These are phyloP conservation scores for Oxytropis ochrocephala DNA, from an alignment of 306 rosid species.

Conservation along the genomic window DNA sequence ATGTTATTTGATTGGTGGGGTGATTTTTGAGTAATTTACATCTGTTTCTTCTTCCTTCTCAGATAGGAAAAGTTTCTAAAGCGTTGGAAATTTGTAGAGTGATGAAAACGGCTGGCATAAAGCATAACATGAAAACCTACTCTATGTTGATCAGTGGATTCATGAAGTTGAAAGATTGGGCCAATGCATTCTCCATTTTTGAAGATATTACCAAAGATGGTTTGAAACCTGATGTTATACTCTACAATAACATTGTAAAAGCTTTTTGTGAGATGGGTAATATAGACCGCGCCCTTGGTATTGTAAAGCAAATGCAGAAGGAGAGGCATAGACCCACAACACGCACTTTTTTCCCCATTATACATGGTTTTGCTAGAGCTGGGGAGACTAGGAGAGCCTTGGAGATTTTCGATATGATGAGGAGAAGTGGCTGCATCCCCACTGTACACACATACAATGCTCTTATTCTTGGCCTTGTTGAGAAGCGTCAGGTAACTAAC, in stretches of 20 bases:
- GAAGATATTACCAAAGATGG: slow-evolving; percentile 79
- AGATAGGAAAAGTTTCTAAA: slow-evolving; percentile 86
- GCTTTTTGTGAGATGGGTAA: slow-evolving; percentile 97
- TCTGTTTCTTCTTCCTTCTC: slow-evolving; percentile 30
- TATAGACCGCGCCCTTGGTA: slow-evolving; percentile 76
- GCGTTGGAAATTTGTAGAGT: slow-evolving; percentile 73
- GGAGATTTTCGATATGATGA: slow-evolving; percentile 88
- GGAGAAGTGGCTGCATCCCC: slow-evolving; percentile 91
- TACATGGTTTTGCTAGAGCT: slow-evolving; percentile 82
- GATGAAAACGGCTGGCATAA: slow-evolving; percentile 68
- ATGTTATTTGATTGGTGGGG: not conserved
- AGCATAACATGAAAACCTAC: slow-evolving; percentile 93
- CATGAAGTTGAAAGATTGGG: slow-evolving; percentile 91
- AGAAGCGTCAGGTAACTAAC: slow-evolving; percentile 75
- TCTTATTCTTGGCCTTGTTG: slow-evolving; percentile 90
- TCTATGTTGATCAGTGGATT: slow-evolving; percentile 95
- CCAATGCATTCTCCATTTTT: slow-evolving; percentile 80
- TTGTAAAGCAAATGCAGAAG: slow-evolving; percentile 83
- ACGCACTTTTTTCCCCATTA: slow-evolving; percentile 87
- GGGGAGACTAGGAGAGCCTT: slow-evolving; percentile 78
- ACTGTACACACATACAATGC: slow-evolving; percentile 95
- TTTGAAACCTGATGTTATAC: slow-evolving; percentile 80
- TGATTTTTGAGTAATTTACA: not conserved
- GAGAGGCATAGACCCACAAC: slow-evolving; percentile 78
- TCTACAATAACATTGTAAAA: slow-evolving; percentile 73